phyloP scores from a whole-genome alignment of 371 early-diverging fungal species.

The Sporodiniella umbellata region DNA sequence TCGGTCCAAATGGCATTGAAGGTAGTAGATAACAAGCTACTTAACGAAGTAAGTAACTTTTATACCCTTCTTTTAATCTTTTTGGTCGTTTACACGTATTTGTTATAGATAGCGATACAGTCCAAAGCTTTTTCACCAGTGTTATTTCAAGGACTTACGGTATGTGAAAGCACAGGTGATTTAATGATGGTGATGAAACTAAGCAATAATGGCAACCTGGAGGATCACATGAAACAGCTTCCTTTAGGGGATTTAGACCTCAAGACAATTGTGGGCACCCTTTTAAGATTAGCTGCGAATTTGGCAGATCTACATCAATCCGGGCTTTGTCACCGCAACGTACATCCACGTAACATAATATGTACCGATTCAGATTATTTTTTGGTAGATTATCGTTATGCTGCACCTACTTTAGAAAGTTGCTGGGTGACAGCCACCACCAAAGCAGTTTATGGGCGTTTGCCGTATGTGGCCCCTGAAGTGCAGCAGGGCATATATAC shows the following conservation, averaged over 20 bases:
- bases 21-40: slow-evolving; percentile 43
- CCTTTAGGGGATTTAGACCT: slow-evolving; percentile 45
- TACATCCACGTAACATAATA: slow-evolving; percentile 43
- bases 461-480: slow-evolving; percentile 51
- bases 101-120: slow-evolving; percentile 43
- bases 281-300: slow-evolving; percentile 36
- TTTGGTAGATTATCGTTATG: slow-evolving; percentile 46
- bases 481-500: slow-evolving; percentile 41
- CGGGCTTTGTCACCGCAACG: slow-evolving; percentile 44
- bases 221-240: slow-evolving; percentile 43
- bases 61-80: too few relatives aligned
- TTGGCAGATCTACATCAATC: slow-evolving; percentile 41
- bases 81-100: too few relatives aligned
- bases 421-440: slow-evolving; percentile 41
- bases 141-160: slow-evolving; percentile 43
- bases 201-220: slow-evolving; percentile 44
- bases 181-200: slow-evolving; percentile 52
- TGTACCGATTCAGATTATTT: slow-evolving; percentile 50
- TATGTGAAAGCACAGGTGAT: slow-evolving; percentile 51
- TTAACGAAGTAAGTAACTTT: slow-evolving; percentile 37
- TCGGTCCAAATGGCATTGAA: slow-evolving; percentile 37
- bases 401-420: slow-evolving; percentile 37
- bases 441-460: slow-evolving; percentile 43
- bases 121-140: slow-evolving; percentile 44
- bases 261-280: slow-evolving; percentile 44